Conservation (phyloP, 495 filamentous ascomycete species). For the Hypoxylon rickii region DNA sequence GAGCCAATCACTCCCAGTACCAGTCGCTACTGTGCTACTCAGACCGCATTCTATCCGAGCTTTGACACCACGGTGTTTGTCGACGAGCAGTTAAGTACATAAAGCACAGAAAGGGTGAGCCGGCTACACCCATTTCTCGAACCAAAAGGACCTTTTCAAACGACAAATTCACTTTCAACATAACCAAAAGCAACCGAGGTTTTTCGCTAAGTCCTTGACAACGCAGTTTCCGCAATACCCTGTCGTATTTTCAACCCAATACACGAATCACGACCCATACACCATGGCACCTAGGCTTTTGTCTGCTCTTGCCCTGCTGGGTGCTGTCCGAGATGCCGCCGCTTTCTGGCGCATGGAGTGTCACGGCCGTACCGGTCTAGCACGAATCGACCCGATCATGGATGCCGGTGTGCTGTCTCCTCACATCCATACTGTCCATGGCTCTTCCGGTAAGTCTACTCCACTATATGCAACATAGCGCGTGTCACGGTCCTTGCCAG, state of each 20-base stretch:
- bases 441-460: conserved; percentile 61
- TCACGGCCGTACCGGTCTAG: conserved; percentile 65
- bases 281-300: conserved; percentile 40
- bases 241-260: not conserved
- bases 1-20: conserved; percentile 1
- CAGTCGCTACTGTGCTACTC: not conserved
- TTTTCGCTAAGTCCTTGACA: conserved; percentile 1
- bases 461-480: not conserved
- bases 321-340: conserved; percentile 42
- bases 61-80: conserved; percentile 8
- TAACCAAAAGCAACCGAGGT: no score
- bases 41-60: conserved; percentile 9
- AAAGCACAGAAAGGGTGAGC: conserved; percentile 17
- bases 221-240: not conserved
- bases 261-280: not conserved
- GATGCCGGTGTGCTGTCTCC: conserved; percentile 57
- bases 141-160: conserved; percentile 24
- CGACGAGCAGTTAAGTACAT: conserved; percentile 1
- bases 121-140: conserved; percentile 23
- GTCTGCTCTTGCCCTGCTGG: conserved; percentile 37
- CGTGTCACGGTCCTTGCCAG: not conserved
- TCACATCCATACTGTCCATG: conserved; percentile 77
- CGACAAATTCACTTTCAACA: no score
- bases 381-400: conserved; percentile 74
- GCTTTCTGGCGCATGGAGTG: conserved; percentile 94